Base-by-base conservation (phyloP, 805 yeast genomes). In the Candida pseudofarinosa region DNA sequence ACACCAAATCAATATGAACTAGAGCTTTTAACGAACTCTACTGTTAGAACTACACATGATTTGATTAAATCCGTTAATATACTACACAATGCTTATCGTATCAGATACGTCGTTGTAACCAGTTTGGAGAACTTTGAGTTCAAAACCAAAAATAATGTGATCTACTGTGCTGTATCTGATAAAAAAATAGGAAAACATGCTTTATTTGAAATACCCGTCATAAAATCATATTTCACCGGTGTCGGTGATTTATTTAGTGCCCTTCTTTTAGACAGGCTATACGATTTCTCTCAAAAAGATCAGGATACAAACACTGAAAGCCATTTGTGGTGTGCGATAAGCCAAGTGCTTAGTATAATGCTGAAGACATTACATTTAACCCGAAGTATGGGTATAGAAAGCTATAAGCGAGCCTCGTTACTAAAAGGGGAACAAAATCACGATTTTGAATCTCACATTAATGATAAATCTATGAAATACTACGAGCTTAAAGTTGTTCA, bases 231-330 rank as follows among this genome's bases (percentile, higher is more conserved):
- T 59, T 91, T 90, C 64, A 88, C 97, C 0, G 98, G 98, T 1
- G 96, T 93, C 0, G 98, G 98, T 4, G 98, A 90, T 55, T 63
- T 90, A 34, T 90, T 91, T 53, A 83, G 96, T 0, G 91, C 96
- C 0, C 60, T 90, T 33, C 60, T 89, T 26, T 52, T 87, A 4
- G 95, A 85, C 59, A 75, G 86, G 50, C 65, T 82, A 20, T 67
- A 62, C 51, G 59, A 58, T 1, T 54, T 52, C 31, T 34, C 50
- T 4, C 34, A 32, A 17, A 45, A 16, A 40, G 34, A 35, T 7
- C 10, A 23, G 28, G 28, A 23, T 23, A 10, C 6, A 23, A 13
- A 20, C n/a, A 14, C 30, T 17, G 28, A 33, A 37, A 3, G 32
- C 47, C 30, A 20, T 37, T n/a, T 40, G 44, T n/a, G 47, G 53